These are phyloP conservation scores for Wallacemonas sp. DNA, from an alignment of 208 protist genomes.

Conservation along the genomic window DNA sequence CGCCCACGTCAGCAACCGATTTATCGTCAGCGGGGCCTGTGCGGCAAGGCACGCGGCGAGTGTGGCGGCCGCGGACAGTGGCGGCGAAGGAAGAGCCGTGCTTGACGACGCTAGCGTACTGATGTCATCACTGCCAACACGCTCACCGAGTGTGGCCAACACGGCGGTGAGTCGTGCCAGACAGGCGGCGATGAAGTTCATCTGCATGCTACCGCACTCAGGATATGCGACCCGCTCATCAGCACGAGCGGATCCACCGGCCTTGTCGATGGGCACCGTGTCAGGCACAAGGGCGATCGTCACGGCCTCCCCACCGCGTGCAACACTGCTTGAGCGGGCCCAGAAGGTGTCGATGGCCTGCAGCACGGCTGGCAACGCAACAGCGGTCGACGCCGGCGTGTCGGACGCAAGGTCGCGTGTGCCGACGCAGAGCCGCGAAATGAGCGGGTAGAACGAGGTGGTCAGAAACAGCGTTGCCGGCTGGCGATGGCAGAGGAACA, in stretches of 20 bases:
- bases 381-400: neutral
- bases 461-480: neutral
- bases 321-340: neutral
- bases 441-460: neutral
- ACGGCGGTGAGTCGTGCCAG: neutral
- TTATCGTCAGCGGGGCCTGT: constrained; percentile 40
- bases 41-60: constrained; percentile 11
- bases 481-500: constrained; percentile 4
- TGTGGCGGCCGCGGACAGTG: neutral
- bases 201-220: too few species aligned
- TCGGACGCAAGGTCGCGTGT: too few species aligned
- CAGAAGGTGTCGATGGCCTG: constrained; percentile 7
- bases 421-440: neutral
- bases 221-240: too few species aligned
- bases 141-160: neutral
- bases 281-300: neutral
- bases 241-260: too few species aligned
- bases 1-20: constrained; percentile 24
- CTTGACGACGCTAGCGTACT: neutral
- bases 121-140: neutral
- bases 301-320: neutral
- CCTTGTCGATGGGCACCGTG: too few species aligned
- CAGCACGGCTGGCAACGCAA: neutral
- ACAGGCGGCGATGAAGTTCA: constrained; percentile 8
- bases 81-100: neutral